Base-by-base conservation (phyloP, 306 rosid genomes). In the Fragaria iinumae region DNA sequence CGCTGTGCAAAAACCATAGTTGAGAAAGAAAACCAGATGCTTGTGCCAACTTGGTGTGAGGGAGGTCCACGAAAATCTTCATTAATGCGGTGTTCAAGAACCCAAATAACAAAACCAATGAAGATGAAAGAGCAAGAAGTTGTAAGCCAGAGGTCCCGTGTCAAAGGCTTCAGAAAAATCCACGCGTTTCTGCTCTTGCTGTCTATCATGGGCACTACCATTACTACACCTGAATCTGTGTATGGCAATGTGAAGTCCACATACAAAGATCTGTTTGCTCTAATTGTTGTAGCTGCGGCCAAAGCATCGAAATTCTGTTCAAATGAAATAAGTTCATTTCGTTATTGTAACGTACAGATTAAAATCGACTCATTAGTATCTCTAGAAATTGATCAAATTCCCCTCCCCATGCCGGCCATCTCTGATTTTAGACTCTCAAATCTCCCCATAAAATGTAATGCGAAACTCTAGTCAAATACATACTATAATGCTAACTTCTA, bases 201-300 rank as follows among this genome's bases (percentile, higher is more conserved):
- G 8, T 44, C 39, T 57, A 17, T n/a, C 10, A 72, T 23, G 8
- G 84, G 84, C 64, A 86, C 84, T 0, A 80, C 76, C 64, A 83
- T 57, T 3, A 71, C 17, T 7, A 73, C 79, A 0, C 89, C 85
- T 0, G 53, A 65, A 18, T 80, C 80, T 0, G 82, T 75, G 23
- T 49, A 81, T 3, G 89, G 85, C 52, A 80, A 8, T 1, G 84
- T 83, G 70, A 77, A 86, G 41, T 83, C 87, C 16, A 86, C 78
- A 38, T 56, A 73, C 1, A 0, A 0, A 0, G 81, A 64, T 18
- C 83, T 73, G 11, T 70, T 79, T 2, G 83, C 82, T 5, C 13
- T 32, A 0, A 81, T 86, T 0, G 86, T 76, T 29, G 20, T 36
- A 45, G 73, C 90, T 34, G 64, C 87, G 0, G 66, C 90, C 65